Evolutionary conservation across 176 grass and related monocot species (phyloP), one percentile per base, ranked within the genome.

Genomic region (Cymbopogon citratus): DNA sequence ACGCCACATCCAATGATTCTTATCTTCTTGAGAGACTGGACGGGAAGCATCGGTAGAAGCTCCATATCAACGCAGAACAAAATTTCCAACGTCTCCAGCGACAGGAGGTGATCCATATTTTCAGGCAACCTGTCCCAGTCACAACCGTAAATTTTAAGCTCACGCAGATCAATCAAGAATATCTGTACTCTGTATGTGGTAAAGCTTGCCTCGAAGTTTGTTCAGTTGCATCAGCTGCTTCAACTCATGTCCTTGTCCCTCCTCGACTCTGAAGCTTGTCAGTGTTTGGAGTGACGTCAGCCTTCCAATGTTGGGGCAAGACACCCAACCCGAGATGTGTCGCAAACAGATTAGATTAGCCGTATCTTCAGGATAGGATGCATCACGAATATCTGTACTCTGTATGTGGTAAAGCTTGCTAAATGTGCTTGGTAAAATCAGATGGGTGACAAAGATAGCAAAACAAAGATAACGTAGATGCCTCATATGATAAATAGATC

Each of bases 361-460:
- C 45, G 52, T 2, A 33, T 21, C 45, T 52, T 31, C 45, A 33
- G 45, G 1, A 29, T 0, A 52, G 16, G 31, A 56, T 10, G 6
- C 8, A 10, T 2, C 40, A 13, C 0, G 7, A 10, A 82, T 40
- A 31, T 78, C 33, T 7, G 85, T 9, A 3, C 71, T n/a, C 44
- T 60, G 87, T 18, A 89, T 16, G 14, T 81, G 73, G 56, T 85
- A 89, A 81, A 89, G 77, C 67, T 66, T 76, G 9, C 4, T 70
- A 29, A 85, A 26, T 62, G 62, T 72, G 61, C 66, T 26, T 12
- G 35, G 35, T 36, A 36, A 36, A 39, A 39, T 39, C 38, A 39
- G 38, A 39, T 9, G 38, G 38, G 7, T 0, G 9, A 9, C 38
- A 39, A 39, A 39, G 38, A 39, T 8, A 8, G 38, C 38, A 39